A percentile compares a stretch with the other conserved stretches of the same genome.
Evolutionary conservation across 345 rosid genomes (phyloP).

Genomic region (Eucalyptus decipiens): DNA sequence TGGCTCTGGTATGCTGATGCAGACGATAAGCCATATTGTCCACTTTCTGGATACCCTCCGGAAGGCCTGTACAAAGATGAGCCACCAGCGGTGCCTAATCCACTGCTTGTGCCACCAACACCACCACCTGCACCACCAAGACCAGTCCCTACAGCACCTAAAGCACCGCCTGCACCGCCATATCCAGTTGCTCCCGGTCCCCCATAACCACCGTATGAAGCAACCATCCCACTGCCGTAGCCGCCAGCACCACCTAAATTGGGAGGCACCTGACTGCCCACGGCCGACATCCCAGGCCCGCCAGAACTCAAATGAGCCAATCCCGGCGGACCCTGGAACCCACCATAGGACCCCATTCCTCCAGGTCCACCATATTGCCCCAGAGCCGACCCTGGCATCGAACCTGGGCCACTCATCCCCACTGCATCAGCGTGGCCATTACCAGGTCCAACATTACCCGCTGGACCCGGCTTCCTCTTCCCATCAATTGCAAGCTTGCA

Average conservation of each 20-base stretch:
- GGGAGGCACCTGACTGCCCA: conserved; percentile 10
- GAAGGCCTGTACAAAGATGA: conserved; percentile 46
- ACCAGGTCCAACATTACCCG: conserved; percentile 1
- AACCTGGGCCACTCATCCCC: conserved; percentile 29
- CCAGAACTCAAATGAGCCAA: conserved; percentile 29
- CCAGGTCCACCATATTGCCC: background rate
- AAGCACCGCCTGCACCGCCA: background rate
- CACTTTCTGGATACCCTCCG: conserved; percentile 54
- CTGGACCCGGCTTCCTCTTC: conserved; percentile 32
- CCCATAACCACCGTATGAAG: conserved; percentile 43
- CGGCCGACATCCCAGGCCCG: conserved; percentile 1
- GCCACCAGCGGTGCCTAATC: conserved; percentile 18
- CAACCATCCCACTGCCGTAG: conserved; percentile 17
- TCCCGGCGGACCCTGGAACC: conserved; percentile 4
- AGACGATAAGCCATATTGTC: conserved; percentile 41
- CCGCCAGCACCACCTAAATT: conserved; percentile 29
- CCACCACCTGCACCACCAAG: background rate
- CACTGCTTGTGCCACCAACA: background rate
- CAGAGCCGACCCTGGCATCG: background rate
- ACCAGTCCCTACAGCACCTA: background rate
- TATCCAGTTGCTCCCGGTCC: conserved; percentile 1
- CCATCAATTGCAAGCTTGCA: conserved; percentile 60
- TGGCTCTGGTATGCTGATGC: conserved; percentile 37
- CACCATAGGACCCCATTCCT: conserved; percentile 29
- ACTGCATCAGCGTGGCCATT: conserved; percentile 33